These are phyloP conservation scores for Platanus orientalis DNA, from an alignment of 164 flowering plant genomes.

Conservation along the genomic window DNA sequence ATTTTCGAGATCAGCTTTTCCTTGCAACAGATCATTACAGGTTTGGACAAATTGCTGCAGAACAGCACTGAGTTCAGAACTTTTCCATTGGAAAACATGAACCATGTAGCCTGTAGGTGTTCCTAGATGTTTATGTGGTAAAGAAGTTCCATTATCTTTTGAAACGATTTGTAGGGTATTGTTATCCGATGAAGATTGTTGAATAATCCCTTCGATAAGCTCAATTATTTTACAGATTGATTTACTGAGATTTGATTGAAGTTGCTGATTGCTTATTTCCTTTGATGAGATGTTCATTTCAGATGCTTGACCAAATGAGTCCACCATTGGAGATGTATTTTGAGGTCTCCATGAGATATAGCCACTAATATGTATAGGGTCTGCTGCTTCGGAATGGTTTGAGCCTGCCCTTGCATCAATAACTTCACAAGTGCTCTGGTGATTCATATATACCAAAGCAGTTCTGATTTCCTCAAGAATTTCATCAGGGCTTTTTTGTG, in stretches of 20 bases:
- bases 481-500: conserved; percentile 48
- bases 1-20: conserved; percentile 36
- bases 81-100: conserved; percentile 68
- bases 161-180: conserved; percentile 21
- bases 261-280: conserved; percentile 24
- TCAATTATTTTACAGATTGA: conserved; percentile 58
- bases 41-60: conserved; percentile 33
- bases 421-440: conserved; percentile 15
- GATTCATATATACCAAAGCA: conserved; percentile 30
- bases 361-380: conserved; percentile 28
- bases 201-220: conserved; percentile 61
- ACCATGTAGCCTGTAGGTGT: conserved; percentile 39
- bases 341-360: conserved; percentile 42
- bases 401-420: conserved; percentile 16
- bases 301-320: conserved; percentile 24
- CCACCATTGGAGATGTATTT: conserved; percentile 20
- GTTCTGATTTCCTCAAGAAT: conserved; percentile 56
- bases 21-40: conserved; percentile 49
- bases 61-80: conserved; percentile 47
- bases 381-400: conserved; percentile 15
- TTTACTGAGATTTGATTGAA: conserved; percentile 32
- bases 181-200: conserved; percentile 30
- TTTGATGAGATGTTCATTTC: conserved; percentile 9
- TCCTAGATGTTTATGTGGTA: conserved; percentile 15
- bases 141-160: conserved; percentile 22